phyloP scores from a whole-genome alignment of 306 rosid genomes.

The Glycine soja region DNA sequence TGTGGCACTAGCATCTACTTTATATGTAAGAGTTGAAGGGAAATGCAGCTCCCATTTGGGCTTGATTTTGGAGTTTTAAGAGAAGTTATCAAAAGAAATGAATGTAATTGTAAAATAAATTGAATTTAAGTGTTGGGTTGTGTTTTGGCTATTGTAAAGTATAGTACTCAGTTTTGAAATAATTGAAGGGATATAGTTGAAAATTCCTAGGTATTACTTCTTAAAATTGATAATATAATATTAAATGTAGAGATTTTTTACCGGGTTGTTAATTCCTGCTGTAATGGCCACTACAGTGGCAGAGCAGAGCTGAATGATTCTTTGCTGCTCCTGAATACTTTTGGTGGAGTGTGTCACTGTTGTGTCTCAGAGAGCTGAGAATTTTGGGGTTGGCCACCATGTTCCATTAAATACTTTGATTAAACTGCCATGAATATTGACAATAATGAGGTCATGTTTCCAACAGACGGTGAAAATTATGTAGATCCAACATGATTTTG shows the following conservation, averaged over 20 bases:
- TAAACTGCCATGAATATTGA: background rate
- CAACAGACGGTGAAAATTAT: background rate
- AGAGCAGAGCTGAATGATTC: background rate
- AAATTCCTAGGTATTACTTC: conserved; percentile 1
- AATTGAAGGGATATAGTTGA: background rate
- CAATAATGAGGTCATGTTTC: background rate
- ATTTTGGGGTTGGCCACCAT: background rate
- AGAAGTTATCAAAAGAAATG: background rate
- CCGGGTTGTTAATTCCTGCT: background rate
- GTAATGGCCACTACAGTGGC: background rate
- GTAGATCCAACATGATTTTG: background rate
- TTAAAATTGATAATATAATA: conserved; percentile 6
- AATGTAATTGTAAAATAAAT: background rate
- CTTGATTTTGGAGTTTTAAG: background rate
- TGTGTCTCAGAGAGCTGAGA: background rate
- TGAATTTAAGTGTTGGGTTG: background rate
- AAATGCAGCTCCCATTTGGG: background rate
- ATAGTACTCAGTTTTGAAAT: conserved; percentile 3
- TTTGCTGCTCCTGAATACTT: conserved; percentile 10
- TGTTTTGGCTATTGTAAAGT: no score
- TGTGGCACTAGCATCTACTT: no score
- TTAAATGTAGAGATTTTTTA: background rate
- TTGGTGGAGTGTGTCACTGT: background rate
- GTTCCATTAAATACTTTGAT: conserved; percentile 14
- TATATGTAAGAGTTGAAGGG: background rate